Percentiles rank a stretch among this genome's conserved stretches.
Conservation (phyloP, 1,139 yeast species). For the Saccharomyces hybrid region DNA sequence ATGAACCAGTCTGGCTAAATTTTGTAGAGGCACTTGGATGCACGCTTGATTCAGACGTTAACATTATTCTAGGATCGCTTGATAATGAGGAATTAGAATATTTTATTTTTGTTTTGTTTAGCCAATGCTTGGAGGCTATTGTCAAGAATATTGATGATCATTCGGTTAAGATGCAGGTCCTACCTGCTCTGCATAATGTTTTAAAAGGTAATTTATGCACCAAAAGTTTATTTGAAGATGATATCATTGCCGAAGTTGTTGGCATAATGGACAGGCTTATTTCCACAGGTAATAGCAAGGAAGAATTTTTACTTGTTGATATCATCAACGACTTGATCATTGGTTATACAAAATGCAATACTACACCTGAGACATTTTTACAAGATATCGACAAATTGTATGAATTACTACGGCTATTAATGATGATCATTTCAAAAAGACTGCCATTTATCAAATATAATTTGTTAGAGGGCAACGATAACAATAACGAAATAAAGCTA, state of each 20-base stretch:
- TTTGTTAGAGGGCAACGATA: slow-evolving; percentile 32
- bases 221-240: slow-evolving; percentile 55
- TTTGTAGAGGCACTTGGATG: slow-evolving; percentile 70
- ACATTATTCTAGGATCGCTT: slow-evolving; percentile 37
- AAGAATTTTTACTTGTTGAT: slow-evolving; percentile 47
- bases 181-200: slow-evolving; percentile 50
- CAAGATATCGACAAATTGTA: slow-evolving; percentile 68
- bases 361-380: slow-evolving; percentile 34
- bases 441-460: slow-evolving; percentile 52
- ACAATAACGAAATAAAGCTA: slow-evolving; percentile 12
- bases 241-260: slow-evolving; percentile 65
- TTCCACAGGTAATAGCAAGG: slow-evolving; percentile 48
- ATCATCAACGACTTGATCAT: slow-evolving; percentile 46
- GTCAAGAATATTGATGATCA: slow-evolving; percentile 35
- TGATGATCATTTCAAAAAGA: slow-evolving; percentile 53
- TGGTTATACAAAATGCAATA: slow-evolving; percentile 27
- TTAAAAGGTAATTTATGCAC: slow-evolving; percentile 53
- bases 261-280: slow-evolving; percentile 71
- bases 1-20: slow-evolving; percentile 68
- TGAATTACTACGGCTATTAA: slow-evolving; percentile 67
- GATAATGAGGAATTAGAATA: slow-evolving; percentile 52
- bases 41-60: slow-evolving; percentile 47
- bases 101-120: slow-evolving; percentile 73
- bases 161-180: slow-evolving; percentile 35
- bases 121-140: slow-evolving; percentile 75